Percentiles rank a stretch among this genome's conserved stretches.
Conservation (phyloP, 768 basidiomycete genomes). For the Boletus sensibilis region DNA sequence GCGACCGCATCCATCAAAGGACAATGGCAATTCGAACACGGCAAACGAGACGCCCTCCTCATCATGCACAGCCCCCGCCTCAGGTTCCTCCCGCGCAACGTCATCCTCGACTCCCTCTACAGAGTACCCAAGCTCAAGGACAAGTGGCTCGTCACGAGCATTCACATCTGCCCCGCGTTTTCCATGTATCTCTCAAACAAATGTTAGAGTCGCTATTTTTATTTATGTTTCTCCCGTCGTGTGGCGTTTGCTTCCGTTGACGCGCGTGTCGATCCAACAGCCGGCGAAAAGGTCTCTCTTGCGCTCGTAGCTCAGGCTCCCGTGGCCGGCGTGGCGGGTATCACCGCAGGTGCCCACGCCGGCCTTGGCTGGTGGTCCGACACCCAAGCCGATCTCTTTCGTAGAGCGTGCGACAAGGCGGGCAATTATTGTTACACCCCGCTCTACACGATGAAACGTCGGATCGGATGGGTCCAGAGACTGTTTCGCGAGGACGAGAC, state of each 20-base stretch:
- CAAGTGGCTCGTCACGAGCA: conserved; percentile 35
- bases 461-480: not conserved
- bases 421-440: conserved; percentile 29
- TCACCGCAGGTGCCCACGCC: conserved; percentile 13
- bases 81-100: conserved; percentile 18
- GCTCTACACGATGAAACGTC: conserved; percentile 26
- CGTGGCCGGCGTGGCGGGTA: conserved; percentile 1
- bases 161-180: conserved; percentile 33
- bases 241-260: not conserved
- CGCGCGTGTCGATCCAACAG: conserved; percentile 1
- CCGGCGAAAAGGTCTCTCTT: conserved; percentile 25
- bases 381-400: conserved; percentile 19
- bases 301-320: conserved; percentile 21
- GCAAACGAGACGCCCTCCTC: conserved; percentile 35
- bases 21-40: conserved; percentile 34
- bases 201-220: not conserved
- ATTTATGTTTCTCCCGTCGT: not conserved
- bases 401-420: conserved; percentile 19
- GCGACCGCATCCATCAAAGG: conserved; percentile 34
- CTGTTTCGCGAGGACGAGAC: conserved; percentile 11
- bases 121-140: conserved; percentile 23
- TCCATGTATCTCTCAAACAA: conserved; percentile 35
- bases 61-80: conserved; percentile 33
- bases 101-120: conserved; percentile 27
- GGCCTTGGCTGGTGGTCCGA: conserved; percentile 25